These are phyloP conservation scores for Penicillium paxilli DNA, from an alignment of 495 filamentous ascomycete species.

Conservation along the genomic window DNA sequence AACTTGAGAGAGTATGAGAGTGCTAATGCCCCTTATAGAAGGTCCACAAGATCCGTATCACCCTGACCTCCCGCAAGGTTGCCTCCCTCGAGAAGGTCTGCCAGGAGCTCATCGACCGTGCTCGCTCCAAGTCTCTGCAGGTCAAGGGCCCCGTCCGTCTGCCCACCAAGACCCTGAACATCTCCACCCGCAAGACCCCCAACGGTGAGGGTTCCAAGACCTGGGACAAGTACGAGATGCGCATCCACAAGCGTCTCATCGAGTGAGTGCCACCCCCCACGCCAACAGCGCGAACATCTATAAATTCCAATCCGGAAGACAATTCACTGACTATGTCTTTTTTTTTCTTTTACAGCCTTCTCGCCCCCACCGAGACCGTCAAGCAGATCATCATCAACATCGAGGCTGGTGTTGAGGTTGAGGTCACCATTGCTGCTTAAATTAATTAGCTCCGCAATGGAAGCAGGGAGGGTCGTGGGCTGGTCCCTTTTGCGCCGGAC, in stretches of 20 bases:
- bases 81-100: conserved; percentile 96
- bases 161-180: conserved; percentile 94
- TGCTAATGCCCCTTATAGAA: conserved; percentile 57
- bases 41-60: conserved; percentile 98
- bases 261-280: conserved; percentile 57
- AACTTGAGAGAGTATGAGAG: conserved; percentile 1
- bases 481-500: conserved; percentile 3
- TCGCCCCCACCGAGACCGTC: conserved; percentile 97
- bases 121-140: conserved; percentile 96
- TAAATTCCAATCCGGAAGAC: too few relatives aligned
- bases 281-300: too few relatives aligned
- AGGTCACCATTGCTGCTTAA: conserved; percentile 99
- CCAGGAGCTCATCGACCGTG: conserved; percentile 96
- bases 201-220: conserved; percentile 99
- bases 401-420: conserved; percentile 99
- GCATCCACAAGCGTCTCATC: conserved; percentile 98
- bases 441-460: conserved; percentile 18
- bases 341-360: conserved; percentile 60
- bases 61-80: conserved; percentile 91
- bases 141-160: conserved; percentile 99
- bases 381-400: conserved; percentile 99
- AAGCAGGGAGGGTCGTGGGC: conserved; percentile 24
- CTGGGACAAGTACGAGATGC: conserved; percentile 99
- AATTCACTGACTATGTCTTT: not conserved
- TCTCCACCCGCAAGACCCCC: conserved; percentile 95